phyloP scores from a whole-genome alignment of 352 stramenopile genomes.

The Globisporangium alternatum region DNA sequence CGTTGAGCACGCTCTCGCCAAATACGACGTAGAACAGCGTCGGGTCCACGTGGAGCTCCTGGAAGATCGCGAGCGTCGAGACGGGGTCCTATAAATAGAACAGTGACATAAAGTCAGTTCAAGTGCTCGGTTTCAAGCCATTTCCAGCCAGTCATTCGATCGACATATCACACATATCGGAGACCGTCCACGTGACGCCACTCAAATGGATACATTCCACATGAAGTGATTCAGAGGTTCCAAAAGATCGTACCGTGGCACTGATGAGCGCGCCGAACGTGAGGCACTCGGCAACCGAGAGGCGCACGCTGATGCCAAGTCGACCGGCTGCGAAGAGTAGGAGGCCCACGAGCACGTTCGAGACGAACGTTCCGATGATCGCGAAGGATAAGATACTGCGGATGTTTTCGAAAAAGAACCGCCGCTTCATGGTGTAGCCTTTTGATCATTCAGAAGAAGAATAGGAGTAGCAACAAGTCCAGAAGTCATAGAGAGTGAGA shows the following conservation, averaged over 20 bases:
- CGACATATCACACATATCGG: not conserved
- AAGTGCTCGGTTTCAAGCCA: not conserved
- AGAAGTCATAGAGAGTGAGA: not conserved
- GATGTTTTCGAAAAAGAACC: constrained; percentile 92
- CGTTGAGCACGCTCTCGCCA: constrained; percentile 93
- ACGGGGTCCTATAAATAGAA: constrained; percentile 69
- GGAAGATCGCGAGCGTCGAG: constrained; percentile 90
- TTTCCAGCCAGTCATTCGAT: not conserved
- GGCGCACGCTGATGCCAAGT: constrained; percentile 50
- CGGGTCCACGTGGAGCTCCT: constrained; percentile 86
- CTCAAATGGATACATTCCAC: not conserved
- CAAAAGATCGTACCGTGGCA: constrained; percentile 45
- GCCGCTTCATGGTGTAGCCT: constrained; percentile 88
- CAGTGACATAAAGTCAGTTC: not conserved
- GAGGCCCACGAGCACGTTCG: constrained; percentile 79
- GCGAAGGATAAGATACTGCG: constrained; percentile 88
- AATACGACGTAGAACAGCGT: constrained; percentile 95
- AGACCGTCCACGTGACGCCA: not conserved
- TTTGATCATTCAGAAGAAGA: not conserved
- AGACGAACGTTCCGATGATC: constrained; percentile 89
- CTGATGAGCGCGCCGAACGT: constrained; percentile 92
- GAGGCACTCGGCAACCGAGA: constrained; percentile 87
- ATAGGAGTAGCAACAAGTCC: not conserved
- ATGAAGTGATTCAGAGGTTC: not conserved
- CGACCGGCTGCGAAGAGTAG: constrained; percentile 72